A percentile compares a stretch with the other conserved stretches of the same genome.
These are phyloP conservation scores for Phaeolepiota aurea DNA, from an alignment of 768 basidiomycete genomes.

Conservation along the genomic window DNA sequence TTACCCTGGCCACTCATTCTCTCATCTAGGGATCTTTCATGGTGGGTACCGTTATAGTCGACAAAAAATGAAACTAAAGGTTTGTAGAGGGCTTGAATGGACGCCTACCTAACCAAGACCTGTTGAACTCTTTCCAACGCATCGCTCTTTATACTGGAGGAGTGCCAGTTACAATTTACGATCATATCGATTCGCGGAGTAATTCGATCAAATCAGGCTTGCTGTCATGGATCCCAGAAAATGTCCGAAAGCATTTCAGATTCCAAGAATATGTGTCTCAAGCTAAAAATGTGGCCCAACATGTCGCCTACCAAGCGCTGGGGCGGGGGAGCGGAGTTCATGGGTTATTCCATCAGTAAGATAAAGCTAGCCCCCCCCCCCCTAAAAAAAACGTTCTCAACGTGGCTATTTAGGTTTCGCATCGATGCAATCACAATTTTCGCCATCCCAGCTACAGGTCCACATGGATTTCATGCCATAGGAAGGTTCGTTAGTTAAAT, in stretches of 20 bases:
- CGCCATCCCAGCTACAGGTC: slow-evolving; percentile 79
- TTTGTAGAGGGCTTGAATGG: slow-evolving; percentile 87
- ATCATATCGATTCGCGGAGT: slow-evolving; percentile 50
- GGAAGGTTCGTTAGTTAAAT: slow-evolving; percentile 53
- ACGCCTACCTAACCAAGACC: slow-evolving; percentile 91
- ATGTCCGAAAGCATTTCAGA: slow-evolving; percentile 26
- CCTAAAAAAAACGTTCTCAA: slow-evolving; percentile 4
- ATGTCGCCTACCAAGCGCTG: slow-evolving; percentile 65
- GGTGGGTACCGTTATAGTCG: slow-evolving; percentile 38
- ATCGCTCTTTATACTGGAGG: slow-evolving; percentile 69
- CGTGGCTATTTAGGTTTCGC: slow-evolving; percentile 55
- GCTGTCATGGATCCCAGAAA: slow-evolving; percentile 38
- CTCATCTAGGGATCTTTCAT: slow-evolving; percentile 90
- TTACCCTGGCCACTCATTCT: slow-evolving; percentile 95
- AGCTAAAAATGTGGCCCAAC: slow-evolving; percentile 60
- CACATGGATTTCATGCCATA: slow-evolving; percentile 91
- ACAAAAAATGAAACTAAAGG: slow-evolving; percentile 1
- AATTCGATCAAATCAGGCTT: slow-evolving; percentile 22
- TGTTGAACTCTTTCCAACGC: slow-evolving; percentile 72
- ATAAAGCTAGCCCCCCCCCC: too few species aligned
- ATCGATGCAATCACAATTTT: slow-evolving; percentile 93
- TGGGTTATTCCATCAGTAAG: slow-evolving; percentile 81
- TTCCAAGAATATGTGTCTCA: slow-evolving; percentile 39
- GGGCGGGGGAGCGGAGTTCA: slow-evolving; percentile 86
- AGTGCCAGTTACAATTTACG: slow-evolving; percentile 75